A percentile compares a stretch with the other conserved stretches of the same genome.
Conservation (phyloP, 2,329 filamentous ascomycete genomes). For the Aspergillus felis region DNA sequence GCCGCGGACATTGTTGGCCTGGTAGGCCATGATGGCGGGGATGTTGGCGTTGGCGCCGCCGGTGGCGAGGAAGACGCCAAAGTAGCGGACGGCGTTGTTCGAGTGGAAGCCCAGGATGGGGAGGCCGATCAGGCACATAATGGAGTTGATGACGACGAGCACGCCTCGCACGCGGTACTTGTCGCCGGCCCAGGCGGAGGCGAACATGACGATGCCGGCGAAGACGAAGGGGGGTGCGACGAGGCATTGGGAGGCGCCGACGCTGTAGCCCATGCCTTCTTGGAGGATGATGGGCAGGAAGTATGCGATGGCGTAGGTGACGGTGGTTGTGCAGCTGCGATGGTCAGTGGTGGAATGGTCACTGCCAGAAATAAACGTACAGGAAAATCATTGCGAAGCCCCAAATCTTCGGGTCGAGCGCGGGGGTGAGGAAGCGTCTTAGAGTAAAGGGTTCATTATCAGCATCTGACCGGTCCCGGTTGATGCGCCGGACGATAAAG, state of each 20-base stretch:
- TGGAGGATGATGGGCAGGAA: slow-evolving; percentile 72
- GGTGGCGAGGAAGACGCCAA: slow-evolving; percentile 70
- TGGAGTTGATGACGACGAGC: slow-evolving; percentile 62
- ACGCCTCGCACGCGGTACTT: slow-evolving; percentile 63
- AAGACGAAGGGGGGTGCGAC: slow-evolving; percentile 66
- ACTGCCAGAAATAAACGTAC: slow-evolving; percentile 38
- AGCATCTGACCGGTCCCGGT: slow-evolving; percentile 52
- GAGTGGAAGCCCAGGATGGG: slow-evolving; percentile 67
- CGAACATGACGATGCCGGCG: slow-evolving; percentile 60
- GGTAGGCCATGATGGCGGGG: slow-evolving; percentile 70
- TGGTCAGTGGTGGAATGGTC: not conserved
- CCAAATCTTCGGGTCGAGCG: slow-evolving; percentile 53
- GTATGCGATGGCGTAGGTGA: slow-evolving; percentile 72
- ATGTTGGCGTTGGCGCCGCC: slow-evolving; percentile 75
- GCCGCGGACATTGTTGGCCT: slow-evolving; percentile 82
- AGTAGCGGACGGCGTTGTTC: slow-evolving; percentile 59
- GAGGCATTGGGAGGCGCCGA: slow-evolving; percentile 64
- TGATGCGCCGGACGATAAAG: slow-evolving; percentile 50
- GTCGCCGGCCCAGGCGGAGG: slow-evolving; percentile 62
- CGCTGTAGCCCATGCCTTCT: slow-evolving; percentile 58
- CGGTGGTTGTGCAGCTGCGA: slow-evolving; percentile 57
- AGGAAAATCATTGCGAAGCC: slow-evolving; percentile 51
- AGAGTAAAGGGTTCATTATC: slow-evolving; percentile 46
- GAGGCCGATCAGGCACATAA: slow-evolving; percentile 65
- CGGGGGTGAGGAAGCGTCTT: slow-evolving; percentile 45